Base-by-base conservation (phyloP, 495 filamentous ascomycete genomes). In the Chaetomidium leptoderma region DNA sequence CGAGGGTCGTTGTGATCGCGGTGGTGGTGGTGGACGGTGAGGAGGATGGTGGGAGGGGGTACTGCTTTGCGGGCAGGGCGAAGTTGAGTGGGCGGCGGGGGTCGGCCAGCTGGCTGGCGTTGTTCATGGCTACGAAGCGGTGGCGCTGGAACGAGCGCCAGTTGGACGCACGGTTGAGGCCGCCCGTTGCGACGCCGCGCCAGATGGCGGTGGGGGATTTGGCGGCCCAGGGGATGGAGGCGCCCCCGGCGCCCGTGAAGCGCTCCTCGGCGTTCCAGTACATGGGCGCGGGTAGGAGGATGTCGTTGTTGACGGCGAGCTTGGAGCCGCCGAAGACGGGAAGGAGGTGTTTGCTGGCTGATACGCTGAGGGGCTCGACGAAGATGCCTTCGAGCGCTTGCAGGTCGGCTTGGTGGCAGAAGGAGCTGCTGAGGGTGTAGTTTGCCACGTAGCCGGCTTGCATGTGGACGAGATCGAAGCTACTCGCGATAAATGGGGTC, bases 241-340 rank as follows among this genome's bases (percentile, higher is more conserved):
- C 56, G 33, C 82, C 78, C 37, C 73, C 65, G 53, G 88, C 79
- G 48, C 83, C 83, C 4, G 77, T 78, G 72, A 90, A 92, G n/a
- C 86, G 81, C 53, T 79, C 72, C 46, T 91, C 85, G 8, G 84
- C 72, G 49, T 81, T 79, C 74, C 84, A 86, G 69, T 91, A 90
- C 83, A 88, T 87, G 50, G 88, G 82, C 0, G 85, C 82, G 1
- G 89, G 89, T 53, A 93, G 82, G 23, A 92, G 77, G 59, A 92
- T 87, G 56, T 92, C 89, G 67, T 89, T 91, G 72, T 91, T 92
- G 50, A 86, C 81, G 37, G 81, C 79, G 45, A 91, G 76, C 68
- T 93, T 92, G 65, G 81, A 86, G 49, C 86, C 88, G 49, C 87
- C 81, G 63, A 93, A 92, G 17, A 91, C 68, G 0, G 89, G 89